Evolutionary conservation across 306 rosid species (phyloP).

Genomic region (Glycine latifolia): DNA sequence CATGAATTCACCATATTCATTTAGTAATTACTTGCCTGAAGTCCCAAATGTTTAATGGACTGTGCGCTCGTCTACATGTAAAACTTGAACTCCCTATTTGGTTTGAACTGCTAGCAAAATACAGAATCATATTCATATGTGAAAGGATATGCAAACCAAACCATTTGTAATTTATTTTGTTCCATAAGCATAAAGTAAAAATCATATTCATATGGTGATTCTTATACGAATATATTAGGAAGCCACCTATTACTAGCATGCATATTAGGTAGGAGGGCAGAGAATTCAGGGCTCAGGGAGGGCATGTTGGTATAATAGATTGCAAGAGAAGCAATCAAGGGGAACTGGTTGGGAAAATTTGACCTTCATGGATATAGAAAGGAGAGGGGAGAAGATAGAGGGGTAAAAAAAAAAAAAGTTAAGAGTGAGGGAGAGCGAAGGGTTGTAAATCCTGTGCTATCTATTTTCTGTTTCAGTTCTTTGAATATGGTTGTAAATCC

Average conservation of each 20-base stretch:
- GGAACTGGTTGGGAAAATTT: too few relatives aligned
- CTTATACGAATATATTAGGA: not conserved
- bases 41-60: not conserved
- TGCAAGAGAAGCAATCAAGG: not conserved
- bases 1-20: not conserved
- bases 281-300: not conserved
- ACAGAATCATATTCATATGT: constrained; percentile 2
- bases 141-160: constrained; percentile 14
- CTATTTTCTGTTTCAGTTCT: too few relatives aligned
- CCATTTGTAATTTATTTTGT: not conserved
- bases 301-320: not conserved
- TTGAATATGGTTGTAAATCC: too few relatives aligned
- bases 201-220: too few relatives aligned
- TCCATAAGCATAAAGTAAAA: not conserved
- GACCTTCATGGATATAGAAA: not conserved
- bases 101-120: constrained; percentile 10
- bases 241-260: not conserved
- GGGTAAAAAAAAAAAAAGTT: not conserved
- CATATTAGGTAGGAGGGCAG: too few relatives aligned
- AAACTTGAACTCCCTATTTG: constrained; percentile 9
- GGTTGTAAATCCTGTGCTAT: too few relatives aligned
- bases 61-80: not conserved
- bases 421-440: too few relatives aligned
- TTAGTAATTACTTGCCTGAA: constrained; percentile 15
- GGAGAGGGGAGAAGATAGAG: not conserved